phyloP scores from a whole-genome alignment of 108 stramenopile species.

The Ochromonas danica region DNA sequence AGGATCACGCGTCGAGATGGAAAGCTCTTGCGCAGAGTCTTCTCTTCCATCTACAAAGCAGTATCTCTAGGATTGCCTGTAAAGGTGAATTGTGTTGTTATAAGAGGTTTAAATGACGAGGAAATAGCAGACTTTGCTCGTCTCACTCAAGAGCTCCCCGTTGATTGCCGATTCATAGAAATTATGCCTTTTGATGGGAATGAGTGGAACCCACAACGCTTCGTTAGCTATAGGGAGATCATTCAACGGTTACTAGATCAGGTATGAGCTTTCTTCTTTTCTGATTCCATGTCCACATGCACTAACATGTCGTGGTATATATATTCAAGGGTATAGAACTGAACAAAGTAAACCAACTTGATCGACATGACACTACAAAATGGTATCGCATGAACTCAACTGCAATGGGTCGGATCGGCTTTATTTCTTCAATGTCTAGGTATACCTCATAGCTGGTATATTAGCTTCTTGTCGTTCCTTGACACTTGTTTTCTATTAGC shows the following conservation, averaged over 20 bases:
- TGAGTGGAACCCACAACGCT: constrained; percentile 71
- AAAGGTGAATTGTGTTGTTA: constrained; percentile 92
- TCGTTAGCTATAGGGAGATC: constrained; percentile 82
- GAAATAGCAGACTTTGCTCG: constrained; percentile 78
- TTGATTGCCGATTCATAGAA: constrained; percentile 96
- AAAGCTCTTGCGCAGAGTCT: constrained; percentile 60
- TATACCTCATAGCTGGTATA: background rate
- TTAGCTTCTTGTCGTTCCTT: background rate
- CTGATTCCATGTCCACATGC: background rate
- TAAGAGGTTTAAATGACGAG: constrained; percentile 82
- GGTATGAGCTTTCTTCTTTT: background rate
- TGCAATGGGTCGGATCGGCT: constrained; percentile 69
- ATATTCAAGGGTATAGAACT: constrained; percentile 48
- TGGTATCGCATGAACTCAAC: constrained; percentile 64
- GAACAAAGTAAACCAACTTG: constrained; percentile 33
- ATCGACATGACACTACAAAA: constrained; percentile 92
- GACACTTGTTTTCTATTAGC: constrained; percentile 38
- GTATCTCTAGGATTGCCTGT: constrained; percentile 58
- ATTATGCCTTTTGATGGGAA: constrained; percentile 99
- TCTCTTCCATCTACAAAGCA: background rate
- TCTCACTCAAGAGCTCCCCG: constrained; percentile 60
- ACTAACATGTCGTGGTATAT: background rate
- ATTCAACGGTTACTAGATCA: constrained; percentile 48
- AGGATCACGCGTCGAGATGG: constrained; percentile 80
- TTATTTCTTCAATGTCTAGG: constrained; percentile 93